Evolutionary conservation across 306 rosid species (phyloP), one percentile per base, ranked within the genome.

Genomic region (Adenanthera pavonina): DNA sequence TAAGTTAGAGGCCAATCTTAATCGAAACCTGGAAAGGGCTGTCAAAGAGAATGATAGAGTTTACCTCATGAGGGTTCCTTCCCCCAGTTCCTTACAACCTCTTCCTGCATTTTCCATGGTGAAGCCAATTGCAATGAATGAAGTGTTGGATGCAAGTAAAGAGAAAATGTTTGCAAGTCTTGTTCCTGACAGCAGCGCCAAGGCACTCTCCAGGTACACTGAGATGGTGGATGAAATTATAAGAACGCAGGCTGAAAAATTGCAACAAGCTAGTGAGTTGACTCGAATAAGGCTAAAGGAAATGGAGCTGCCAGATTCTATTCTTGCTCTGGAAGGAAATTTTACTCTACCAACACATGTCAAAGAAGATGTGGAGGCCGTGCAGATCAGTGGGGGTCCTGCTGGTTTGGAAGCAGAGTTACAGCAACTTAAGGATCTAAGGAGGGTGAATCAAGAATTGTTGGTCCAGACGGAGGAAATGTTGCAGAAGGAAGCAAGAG

Each of bases 301-400:
- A 81, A 93, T 95, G 98, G 99, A 95, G 70, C 90, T 95, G 76
- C 98, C 99, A 0, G 99, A 95, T 69, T 95, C 98, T 64, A 92
- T 95, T 86, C 98, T 95, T 80, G 90, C 98, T 53, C 83, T 95
- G 91, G 99, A 95, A 85, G 99, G 99, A 48, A 92, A 93, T 85
- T 90, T 90, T 77, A 75, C 91, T 67, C 87, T 95, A 56, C 97
- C 98, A 7, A 85, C 91, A 15, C 86, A 79, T 85, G 86, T 92
- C 57, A 93, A 95, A 83, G 99, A 95, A 86, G 98, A 93, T 62
- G 97, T 95, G 82, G 99, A 95, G 88, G 99, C 99, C 36, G 99
- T 95, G 84, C 98, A 95, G 89, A 89, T 95, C 73, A 86, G 98
- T 88, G 99, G 98, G 70, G 94, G 92, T 7, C 98, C 99, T 38